phyloP scores from a whole-genome alignment of 176 grass and related monocot genomes.

The Elaeis guineensis region DNA sequence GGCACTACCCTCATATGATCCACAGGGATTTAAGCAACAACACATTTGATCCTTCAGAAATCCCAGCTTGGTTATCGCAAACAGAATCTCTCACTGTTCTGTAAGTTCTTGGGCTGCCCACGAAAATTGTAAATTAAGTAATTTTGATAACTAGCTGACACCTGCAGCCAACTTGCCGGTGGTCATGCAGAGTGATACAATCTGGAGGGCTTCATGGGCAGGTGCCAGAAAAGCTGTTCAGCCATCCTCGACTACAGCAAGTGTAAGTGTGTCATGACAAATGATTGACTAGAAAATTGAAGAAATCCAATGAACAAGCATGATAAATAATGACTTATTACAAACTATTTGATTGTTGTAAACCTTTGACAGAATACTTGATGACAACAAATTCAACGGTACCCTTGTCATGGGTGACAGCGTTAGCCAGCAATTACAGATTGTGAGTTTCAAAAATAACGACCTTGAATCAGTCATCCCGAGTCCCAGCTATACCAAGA shows the following conservation, averaged over 20 bases:
- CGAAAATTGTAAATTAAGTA: no score
- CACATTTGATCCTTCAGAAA: slow-evolving; percentile 40
- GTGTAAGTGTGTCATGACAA: slow-evolving; percentile 40
- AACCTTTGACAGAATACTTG: slow-evolving; percentile 47
- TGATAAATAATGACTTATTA: no score
- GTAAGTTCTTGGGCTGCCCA: slow-evolving; percentile 27
- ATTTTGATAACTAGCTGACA: no score
- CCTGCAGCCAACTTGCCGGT: no score
- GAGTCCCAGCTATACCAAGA: slow-evolving; percentile 44
- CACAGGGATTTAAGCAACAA: slow-evolving; percentile 87
- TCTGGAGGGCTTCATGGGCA: slow-evolving; percentile 34
- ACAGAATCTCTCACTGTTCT: slow-evolving; percentile 27
- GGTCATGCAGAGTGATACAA: slow-evolving; percentile 40
- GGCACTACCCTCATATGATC: background rate
- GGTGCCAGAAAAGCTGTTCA: slow-evolving; percentile 43
- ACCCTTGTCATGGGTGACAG: slow-evolving; percentile 52
- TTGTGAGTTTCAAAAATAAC: slow-evolving; percentile 84
- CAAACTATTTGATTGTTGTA: background rate
- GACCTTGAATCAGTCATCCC: slow-evolving; percentile 17
- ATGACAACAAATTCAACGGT: slow-evolving; percentile 71
- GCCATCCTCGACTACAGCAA: slow-evolving; percentile 52
- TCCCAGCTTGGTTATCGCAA: slow-evolving; percentile 54
- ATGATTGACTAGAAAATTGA: slow-evolving; percentile 17
- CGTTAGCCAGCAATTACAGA: slow-evolving; percentile 59
- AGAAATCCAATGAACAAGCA: slow-evolving; percentile 1